These are phyloP conservation scores for Senna tora DNA, from an alignment of 306 rosid genomes.

Conservation along the genomic window DNA sequence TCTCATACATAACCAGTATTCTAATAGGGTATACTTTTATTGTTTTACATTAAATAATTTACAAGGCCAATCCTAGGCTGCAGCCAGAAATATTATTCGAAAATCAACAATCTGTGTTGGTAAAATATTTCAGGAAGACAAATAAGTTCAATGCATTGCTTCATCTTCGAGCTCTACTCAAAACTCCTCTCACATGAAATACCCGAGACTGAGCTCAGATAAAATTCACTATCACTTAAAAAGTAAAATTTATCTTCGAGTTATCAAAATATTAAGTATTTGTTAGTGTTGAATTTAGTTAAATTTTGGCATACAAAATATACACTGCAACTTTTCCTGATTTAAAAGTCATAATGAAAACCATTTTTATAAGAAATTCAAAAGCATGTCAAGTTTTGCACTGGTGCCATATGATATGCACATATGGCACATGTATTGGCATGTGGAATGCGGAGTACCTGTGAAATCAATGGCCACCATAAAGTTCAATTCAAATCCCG, in stretches of 20 bases:
- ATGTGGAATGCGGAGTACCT: slow-evolving; percentile 50
- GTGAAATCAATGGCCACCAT: slow-evolving; percentile 98
- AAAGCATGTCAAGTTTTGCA: slow-evolving; percentile 9
- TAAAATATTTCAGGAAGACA: slow-evolving; percentile 14
- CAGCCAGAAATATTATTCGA: slow-evolving; percentile 19
- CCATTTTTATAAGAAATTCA: background rate
- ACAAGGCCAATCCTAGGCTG: slow-evolving; percentile 1
- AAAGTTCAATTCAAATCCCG: slow-evolving; percentile 89
- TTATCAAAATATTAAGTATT: background rate
- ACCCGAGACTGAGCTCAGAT: background rate
- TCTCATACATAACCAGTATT: slow-evolving; percentile 31
- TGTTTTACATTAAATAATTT: slow-evolving; percentile 16
- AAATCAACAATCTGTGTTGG: background rate
- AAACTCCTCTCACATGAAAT: background rate
- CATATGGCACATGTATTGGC: slow-evolving; percentile 7
- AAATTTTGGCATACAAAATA: background rate
- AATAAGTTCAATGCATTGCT: background rate
- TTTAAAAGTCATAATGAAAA: background rate
- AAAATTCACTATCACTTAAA: background rate
- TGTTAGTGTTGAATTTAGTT: background rate
- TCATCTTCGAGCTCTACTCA: background rate
- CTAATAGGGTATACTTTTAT: background rate
- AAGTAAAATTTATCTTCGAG: background rate
- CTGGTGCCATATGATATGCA: background rate
- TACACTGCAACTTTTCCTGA: background rate